Conservation (phyloP, 345 rosid genomes). For the Cardiospermum halicacabum region DNA sequence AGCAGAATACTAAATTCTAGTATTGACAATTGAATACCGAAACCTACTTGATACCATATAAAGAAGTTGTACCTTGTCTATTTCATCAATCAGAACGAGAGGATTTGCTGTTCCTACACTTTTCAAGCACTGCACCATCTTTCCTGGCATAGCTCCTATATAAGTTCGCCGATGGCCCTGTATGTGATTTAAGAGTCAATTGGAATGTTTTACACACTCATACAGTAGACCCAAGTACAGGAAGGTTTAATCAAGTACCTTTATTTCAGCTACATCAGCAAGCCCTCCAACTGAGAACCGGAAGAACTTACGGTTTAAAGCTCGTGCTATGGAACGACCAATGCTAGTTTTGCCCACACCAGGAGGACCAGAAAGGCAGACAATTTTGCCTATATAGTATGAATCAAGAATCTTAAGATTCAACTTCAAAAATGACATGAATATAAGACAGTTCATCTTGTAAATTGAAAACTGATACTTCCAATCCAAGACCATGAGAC, state of each 20-base stretch:
- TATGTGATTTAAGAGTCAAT: conserved; percentile 24
- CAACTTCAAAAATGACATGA: background rate
- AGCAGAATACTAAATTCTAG: background rate
- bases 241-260: conserved; percentile 44
- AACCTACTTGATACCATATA: conserved; percentile 9
- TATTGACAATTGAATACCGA: background rate
- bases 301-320: conserved; percentile 87
- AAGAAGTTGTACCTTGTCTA: conserved; percentile 72
- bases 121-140: conserved; percentile 99
- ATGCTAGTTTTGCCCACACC: conserved; percentile 99
- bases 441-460: background rate
- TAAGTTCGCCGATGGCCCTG: conserved; percentile 99
- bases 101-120: conserved; percentile 98
- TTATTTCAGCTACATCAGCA: conserved; percentile 98
- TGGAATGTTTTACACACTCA: background rate
- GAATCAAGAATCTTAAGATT: conserved; percentile 16
- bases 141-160: conserved; percentile 99
- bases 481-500: background rate
- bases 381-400: conserved; percentile 81
- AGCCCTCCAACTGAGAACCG: conserved; percentile 99
- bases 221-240: background rate
- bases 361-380: conserved; percentile 98
- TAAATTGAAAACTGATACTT: background rate
- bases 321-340: conserved; percentile 96
- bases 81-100: conserved; percentile 97